Evolutionary conservation across 73 alveolate genomes (phyloP), one percentile per base, ranked within the genome.

Genomic region (Diophrys sp.): DNA sequence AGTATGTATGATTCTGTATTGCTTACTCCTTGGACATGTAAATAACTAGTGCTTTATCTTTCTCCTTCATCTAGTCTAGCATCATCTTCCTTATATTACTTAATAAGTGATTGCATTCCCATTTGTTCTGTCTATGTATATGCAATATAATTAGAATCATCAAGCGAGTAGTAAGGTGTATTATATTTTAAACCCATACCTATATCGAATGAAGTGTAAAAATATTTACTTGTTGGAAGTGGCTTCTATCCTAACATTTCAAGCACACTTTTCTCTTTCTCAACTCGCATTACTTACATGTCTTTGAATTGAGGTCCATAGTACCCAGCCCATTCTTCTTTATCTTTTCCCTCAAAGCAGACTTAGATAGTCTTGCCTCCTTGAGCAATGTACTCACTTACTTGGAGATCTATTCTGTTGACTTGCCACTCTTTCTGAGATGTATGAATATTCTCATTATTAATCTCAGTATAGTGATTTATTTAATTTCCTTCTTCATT

Each of bases 311-410:
- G 0, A 1, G 94, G 82, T 23, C 96, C 96, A 79, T 73, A 90
- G 71, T 83, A 77, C 23, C 96, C 96, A 27, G 87, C 96, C 96
- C 96, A 90, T 27, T 71, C 54, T 74, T 90, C 96, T 0, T 69
- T 85, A 79, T 90, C 96, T 72, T 82, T 77, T 11, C 96, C 96
- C 14, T 56, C 82, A 53, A 81, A 87, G 18, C 67, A 31, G 29
- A 90, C 71, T 31, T 77, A 70, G 23, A 90, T 77, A 31, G 57
- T 73, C 2, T 25, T 29, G 25, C n/a, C n/a, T n/a, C 76, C 71
- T 55, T 44, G 54, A 18, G 34, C 80, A 23, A 68, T 70, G 0
- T 8, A 24, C 1, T 30, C 1, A 27, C 29, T 57, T 56, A 31
- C 25, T 5, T 26, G 14, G 26, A 75, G 11, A 1, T 29, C 1